Percentiles rank a stretch among this genome's conserved stretches.
Evolutionary conservation across 1,284 basidiomycete genomes (phyloP).

Genomic region (Somion occarium): DNA sequence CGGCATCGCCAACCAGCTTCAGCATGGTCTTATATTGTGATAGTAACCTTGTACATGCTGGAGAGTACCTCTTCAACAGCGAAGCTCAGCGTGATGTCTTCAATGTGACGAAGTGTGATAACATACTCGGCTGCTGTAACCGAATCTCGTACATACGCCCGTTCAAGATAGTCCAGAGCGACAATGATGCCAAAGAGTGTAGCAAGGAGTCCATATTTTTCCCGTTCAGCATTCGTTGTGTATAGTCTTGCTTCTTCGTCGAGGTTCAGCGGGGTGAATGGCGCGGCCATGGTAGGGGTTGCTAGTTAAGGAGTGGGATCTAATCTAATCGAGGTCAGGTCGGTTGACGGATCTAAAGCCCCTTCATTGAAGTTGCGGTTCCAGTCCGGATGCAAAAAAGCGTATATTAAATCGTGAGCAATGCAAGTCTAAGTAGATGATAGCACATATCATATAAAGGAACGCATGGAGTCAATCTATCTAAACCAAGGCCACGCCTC

Average conservation of each 20-base stretch:
- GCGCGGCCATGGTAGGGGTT: neutral
- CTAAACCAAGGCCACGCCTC: constrained; percentile 44
- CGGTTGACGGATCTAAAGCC: neutral
- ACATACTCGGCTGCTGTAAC: constrained; percentile 87
- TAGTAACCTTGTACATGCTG: constrained; percentile 87
- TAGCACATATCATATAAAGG: neutral
- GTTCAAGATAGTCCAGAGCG: constrained; percentile 89
- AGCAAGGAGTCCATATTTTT: constrained; percentile 84
- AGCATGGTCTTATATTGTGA: constrained; percentile 97
- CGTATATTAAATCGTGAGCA: too few species aligned
- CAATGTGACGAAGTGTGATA: constrained; percentile 3
- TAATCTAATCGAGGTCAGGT: neutral
- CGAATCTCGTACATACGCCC: constrained; percentile 92
- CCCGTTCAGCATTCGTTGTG: constrained; percentile 84
- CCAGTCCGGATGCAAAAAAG: too few species aligned
- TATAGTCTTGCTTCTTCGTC: constrained; percentile 93
- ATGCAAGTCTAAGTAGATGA: too few species aligned
- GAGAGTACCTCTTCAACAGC: constrained; percentile 79
- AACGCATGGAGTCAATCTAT: neutral
- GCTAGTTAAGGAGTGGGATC: neutral
- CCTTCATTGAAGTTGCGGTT: neutral
- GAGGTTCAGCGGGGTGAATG: constrained; percentile 42
- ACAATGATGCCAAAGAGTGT: constrained; percentile 93
- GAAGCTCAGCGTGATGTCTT: constrained; percentile 20
- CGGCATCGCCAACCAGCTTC: constrained; percentile 85